Percentiles rank a stretch among this genome's conserved stretches.
Conservation (phyloP, 176 grass and related monocot species). For the Leersia perrieri region DNA sequence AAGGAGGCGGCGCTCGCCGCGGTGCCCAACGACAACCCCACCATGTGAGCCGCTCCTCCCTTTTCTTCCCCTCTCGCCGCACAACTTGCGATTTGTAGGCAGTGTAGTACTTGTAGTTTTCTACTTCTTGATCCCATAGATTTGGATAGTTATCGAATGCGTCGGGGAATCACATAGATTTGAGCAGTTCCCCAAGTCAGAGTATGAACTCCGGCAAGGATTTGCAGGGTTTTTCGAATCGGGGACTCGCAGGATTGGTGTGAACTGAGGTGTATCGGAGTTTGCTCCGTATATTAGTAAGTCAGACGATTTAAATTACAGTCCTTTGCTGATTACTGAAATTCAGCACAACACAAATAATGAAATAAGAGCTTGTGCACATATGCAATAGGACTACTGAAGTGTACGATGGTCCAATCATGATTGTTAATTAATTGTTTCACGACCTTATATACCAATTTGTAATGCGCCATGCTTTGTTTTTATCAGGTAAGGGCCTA, state of each 20-base stretch:
- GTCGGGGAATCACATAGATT: not conserved
- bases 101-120: not conserved
- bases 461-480: not conserved
- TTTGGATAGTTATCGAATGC: too few species aligned
- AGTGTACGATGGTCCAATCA: not conserved
- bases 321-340: not conserved
- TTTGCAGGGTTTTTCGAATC: too few species aligned
- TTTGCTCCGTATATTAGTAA: not conserved
- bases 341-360: not conserved
- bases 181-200: too few species aligned
- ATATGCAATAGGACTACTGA: not conserved
- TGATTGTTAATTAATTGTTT: not conserved
- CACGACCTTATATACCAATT: not conserved
- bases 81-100: not conserved
- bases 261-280: not conserved
- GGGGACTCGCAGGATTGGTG: not conserved
- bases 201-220: too few species aligned
- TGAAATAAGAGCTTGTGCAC: not conserved
- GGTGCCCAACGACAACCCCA: constrained; percentile 62
- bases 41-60: constrained; percentile 48
- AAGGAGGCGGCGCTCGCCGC: constrained; percentile 76
- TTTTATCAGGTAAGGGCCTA: not conserved
- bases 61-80: too few species aligned
- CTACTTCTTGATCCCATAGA: not conserved
- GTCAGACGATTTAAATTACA: too few species aligned